Percentiles rank a stretch among this genome's conserved stretches.
Evolutionary conservation across 192 early-diverging fungal genomes (phyloP).

Genomic region (Coemansia sp.): DNA sequence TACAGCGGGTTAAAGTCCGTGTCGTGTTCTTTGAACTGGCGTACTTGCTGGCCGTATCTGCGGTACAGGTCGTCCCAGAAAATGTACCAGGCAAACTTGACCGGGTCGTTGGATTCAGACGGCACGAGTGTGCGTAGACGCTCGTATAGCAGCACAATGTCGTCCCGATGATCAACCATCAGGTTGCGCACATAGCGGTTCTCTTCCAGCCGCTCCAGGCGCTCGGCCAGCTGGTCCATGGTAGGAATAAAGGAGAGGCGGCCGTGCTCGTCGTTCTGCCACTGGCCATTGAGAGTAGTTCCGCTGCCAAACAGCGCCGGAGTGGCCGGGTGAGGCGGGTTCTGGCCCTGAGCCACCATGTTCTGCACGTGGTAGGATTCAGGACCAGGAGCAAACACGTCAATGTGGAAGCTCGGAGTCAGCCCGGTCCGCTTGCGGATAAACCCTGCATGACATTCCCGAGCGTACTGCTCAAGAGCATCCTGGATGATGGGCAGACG

Average conservation of each 20-base stretch:
- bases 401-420: slow-evolving; percentile 49
- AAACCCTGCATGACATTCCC: slow-evolving; percentile 52
- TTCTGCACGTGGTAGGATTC: slow-evolving; percentile 40
- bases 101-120: slow-evolving; percentile 39
- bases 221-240: slow-evolving; percentile 37
- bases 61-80: slow-evolving; percentile 70
- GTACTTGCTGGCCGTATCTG: slow-evolving; percentile 53
- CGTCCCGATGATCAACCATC: slow-evolving; percentile 35
- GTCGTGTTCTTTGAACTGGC: slow-evolving; percentile 35
- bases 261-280: slow-evolving; percentile 40
- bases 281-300: slow-evolving; percentile 20
- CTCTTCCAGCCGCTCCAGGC: slow-evolving; percentile 37
- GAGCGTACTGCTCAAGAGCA: slow-evolving; percentile 48
- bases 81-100: slow-evolving; percentile 60
- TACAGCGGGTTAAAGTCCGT: slow-evolving; percentile 65
- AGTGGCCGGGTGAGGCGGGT: slow-evolving; percentile 11
- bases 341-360: background rate
- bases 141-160: slow-evolving; percentile 45
- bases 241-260: slow-evolving; percentile 47
- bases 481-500: slow-evolving; percentile 37
- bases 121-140: slow-evolving; percentile 48
- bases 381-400: slow-evolving; percentile 53
- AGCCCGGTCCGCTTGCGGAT: slow-evolving; percentile 53
- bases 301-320: slow-evolving; percentile 13
- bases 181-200: slow-evolving; percentile 44